Evolutionary conservation across 78 protist species (phyloP).

Genomic region (Dictyostelium brefeldianum): DNA sequence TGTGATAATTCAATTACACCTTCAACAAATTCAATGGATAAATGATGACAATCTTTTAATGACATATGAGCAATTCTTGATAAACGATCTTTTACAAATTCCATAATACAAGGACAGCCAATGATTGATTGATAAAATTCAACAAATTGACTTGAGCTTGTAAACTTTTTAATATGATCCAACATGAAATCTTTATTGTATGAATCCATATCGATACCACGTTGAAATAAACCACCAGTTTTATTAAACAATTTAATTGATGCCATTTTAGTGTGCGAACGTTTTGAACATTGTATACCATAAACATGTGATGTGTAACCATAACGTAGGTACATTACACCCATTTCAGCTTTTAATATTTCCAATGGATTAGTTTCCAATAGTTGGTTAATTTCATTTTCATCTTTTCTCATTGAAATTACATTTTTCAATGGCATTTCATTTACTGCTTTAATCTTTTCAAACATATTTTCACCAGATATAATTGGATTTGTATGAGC

Average conservation of each 20-base stretch:
- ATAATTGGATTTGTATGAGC: not conserved
- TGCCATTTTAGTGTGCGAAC: conserved; percentile 74
- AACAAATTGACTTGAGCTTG: conserved; percentile 58
- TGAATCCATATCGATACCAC: conserved; percentile 70
- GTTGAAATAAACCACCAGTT: conserved; percentile 47
- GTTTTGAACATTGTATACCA: conserved; percentile 68
- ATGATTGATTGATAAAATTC: conserved; percentile 74
- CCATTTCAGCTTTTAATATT: conserved; percentile 63
- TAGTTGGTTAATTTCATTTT: conserved; percentile 28
- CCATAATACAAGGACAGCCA: conserved; percentile 68
- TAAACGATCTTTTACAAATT: conserved; percentile 55
- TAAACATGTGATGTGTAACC: conserved; percentile 70
- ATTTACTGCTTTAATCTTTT: not conserved
- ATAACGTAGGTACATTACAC: conserved; percentile 59
- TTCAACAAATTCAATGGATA: conserved; percentile 63
- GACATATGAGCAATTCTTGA: conserved; percentile 71
- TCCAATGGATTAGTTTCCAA: conserved; percentile 56
- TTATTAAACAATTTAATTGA: conserved; percentile 51
- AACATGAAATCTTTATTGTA: conserved; percentile 47
- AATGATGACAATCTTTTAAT: conserved; percentile 53
- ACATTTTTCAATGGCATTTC: not conserved
- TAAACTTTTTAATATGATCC: conserved; percentile 65
- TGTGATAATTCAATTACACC: conserved; percentile 65
- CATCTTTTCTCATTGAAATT: conserved; percentile 37
- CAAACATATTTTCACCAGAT: not conserved